These are phyloP conservation scores for Cryphonectria nitschkei DNA, from an alignment of 2,329 filamentous ascomycete species.

Conservation along the genomic window DNA sequence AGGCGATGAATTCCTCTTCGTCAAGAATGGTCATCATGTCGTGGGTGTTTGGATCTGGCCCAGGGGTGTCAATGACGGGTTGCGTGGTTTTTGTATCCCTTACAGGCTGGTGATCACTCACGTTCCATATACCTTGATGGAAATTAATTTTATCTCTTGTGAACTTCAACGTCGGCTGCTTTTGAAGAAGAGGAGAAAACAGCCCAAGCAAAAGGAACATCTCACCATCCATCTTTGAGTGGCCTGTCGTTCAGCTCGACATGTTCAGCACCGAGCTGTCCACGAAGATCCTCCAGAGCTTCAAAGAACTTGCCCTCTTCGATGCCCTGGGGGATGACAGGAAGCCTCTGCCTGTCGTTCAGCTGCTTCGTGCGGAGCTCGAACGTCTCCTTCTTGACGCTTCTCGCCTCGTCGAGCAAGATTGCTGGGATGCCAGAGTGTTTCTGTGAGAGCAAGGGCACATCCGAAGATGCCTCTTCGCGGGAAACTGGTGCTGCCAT, in stretches of 20 bases:
- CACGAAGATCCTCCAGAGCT: slow-evolving; percentile 41
- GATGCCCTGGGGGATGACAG: slow-evolving; percentile 45
- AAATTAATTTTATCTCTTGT: neutral
- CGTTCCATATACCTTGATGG: slow-evolving; percentile 31
- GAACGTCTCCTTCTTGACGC: slow-evolving; percentile 41
- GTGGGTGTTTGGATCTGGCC: slow-evolving; percentile 35
- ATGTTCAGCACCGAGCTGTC: slow-evolving; percentile 41
- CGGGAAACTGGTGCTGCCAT: slow-evolving; percentile 13
- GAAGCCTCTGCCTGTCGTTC: slow-evolving; percentile 36
- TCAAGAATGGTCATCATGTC: slow-evolving; percentile 45
- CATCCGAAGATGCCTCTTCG: slow-evolving; percentile 35
- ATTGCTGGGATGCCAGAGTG: slow-evolving; percentile 45
- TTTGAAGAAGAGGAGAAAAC: too few species aligned
- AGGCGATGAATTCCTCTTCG: slow-evolving; percentile 47
- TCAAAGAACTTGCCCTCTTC: slow-evolving; percentile 33
- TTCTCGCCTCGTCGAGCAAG: slow-evolving; percentile 42
- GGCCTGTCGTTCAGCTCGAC: slow-evolving; percentile 47
- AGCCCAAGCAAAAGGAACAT: neutral
- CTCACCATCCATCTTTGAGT: slow-evolving; percentile 45
- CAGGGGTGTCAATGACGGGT: neutral
- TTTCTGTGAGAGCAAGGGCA: slow-evolving; percentile 42
- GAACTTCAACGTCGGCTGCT: neutral
- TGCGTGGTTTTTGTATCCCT: too few species aligned
- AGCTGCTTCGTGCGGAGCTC: slow-evolving; percentile 40
- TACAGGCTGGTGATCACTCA: neutral